Percentiles rank a stretch among this genome's conserved stretches.
phyloP scores from a whole-genome alignment of 371 early-diverging fungal species.

The Neoconidiobolus thromboides region DNA sequence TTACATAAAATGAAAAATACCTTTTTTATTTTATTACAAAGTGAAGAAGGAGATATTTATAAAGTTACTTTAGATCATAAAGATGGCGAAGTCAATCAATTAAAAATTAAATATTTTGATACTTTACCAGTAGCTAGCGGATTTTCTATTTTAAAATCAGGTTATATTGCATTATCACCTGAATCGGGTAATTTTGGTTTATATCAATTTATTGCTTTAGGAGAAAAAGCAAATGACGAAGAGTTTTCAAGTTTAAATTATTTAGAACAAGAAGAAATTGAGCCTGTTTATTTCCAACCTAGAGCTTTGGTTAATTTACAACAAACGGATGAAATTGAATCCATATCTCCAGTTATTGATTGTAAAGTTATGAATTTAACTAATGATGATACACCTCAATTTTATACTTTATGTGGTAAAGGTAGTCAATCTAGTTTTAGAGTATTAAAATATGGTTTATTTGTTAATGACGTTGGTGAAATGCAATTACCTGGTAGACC shows the following conservation, averaged over 20 bases:
- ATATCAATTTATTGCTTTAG: slow-evolving; percentile 82
- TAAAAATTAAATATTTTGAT: slow-evolving; percentile 86
- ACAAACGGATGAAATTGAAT: slow-evolving; percentile 76
- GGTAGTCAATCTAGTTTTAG: slow-evolving; percentile 65
- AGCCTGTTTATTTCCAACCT: slow-evolving; percentile 53
- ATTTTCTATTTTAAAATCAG: slow-evolving; percentile 76
- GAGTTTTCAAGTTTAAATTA: slow-evolving; percentile 56
- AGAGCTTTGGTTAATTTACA: slow-evolving; percentile 64
- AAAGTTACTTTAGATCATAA: slow-evolving; percentile 76
- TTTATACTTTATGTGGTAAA: slow-evolving; percentile 75
- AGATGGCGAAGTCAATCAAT: slow-evolving; percentile 34
- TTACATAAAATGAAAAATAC: slow-evolving; percentile 73
- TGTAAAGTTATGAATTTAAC: slow-evolving; percentile 61
- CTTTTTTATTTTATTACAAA: slow-evolving; percentile 82
- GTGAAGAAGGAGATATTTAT: slow-evolving; percentile 87
- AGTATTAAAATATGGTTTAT: slow-evolving; percentile 80
- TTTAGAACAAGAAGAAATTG: slow-evolving; percentile 19
- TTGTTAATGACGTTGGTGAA: slow-evolving; percentile 78
- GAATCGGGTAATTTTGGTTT: slow-evolving; percentile 86
- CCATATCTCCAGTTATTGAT: slow-evolving; percentile 17
- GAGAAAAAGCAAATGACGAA: slow-evolving; percentile 68
- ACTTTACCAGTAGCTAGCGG: slow-evolving; percentile 65
- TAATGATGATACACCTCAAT: slow-evolving; percentile 83
- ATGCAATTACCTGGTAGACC: slow-evolving; percentile 86
- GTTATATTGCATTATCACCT: slow-evolving; percentile 78